These are phyloP conservation scores for Taiozyma onychis DNA, from an alignment of 1,139 yeast genomes.

Conservation along the genomic window DNA sequence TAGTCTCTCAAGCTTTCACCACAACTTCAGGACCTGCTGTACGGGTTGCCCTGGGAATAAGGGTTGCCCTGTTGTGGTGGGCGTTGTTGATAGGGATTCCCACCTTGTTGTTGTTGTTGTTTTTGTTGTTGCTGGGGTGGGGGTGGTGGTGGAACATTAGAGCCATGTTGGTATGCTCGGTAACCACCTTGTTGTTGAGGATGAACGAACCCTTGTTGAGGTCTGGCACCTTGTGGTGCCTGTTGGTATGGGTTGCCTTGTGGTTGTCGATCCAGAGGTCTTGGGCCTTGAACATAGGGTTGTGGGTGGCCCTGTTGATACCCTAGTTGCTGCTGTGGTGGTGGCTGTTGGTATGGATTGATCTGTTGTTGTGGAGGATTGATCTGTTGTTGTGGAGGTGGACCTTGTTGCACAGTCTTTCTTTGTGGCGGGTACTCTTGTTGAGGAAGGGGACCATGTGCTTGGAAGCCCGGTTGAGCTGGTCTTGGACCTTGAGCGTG, in stretches of 20 bases:
- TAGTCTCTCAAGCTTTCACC: too few species aligned
- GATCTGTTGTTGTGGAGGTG: too few species aligned
- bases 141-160: background rate
- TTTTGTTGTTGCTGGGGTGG: too few species aligned
- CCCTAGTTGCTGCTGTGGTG: background rate
- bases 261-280: slow-evolving; percentile 6
- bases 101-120: background rate
- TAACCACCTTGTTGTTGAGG: background rate
- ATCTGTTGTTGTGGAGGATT: slow-evolving; percentile 6
- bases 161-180: slow-evolving; percentile 3
- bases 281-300: background rate
- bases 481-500: slow-evolving; percentile 4
- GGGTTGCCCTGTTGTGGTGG: slow-evolving; percentile 14
- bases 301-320: slow-evolving; percentile 1
- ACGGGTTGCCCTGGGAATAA: slow-evolving; percentile 14
- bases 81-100: slow-evolving; percentile 1
- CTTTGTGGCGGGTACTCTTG: background rate
- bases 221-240: background rate
- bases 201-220: slow-evolving; percentile 1
- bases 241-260: slow-evolving; percentile 1
- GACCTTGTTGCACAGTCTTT: slow-evolving; percentile 2
- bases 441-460: slow-evolving; percentile 1
- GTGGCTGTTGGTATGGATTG: background rate
- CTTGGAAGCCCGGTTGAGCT: slow-evolving; percentile 1
- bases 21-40: background rate